phyloP scores from a whole-genome alignment of 345 rosid genomes.

The Chamaenerion angustifolium region DNA sequence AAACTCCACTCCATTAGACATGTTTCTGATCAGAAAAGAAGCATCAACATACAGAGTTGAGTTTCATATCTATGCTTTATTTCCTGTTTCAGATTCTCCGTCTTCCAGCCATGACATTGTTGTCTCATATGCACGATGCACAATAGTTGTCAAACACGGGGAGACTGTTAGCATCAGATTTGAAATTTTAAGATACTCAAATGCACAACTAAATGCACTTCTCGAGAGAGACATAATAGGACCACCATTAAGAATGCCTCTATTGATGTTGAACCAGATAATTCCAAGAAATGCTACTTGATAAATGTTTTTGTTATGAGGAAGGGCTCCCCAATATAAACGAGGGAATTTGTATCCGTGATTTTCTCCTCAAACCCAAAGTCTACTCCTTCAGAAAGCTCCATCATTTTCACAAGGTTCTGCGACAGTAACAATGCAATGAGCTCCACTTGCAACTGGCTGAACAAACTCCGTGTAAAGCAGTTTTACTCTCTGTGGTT shows the following conservation, averaged over 20 bases:
- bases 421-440: conserved; percentile 80
- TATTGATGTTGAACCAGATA: conserved; percentile 89
- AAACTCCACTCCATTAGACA: conserved; percentile 72
- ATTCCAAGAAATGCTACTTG: conserved; percentile 87
- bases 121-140: conserved; percentile 86
- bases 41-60: conserved; percentile 67
- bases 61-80: conserved; percentile 70
- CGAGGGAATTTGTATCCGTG: conserved; percentile 92
- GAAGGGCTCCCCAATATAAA: conserved; percentile 73
- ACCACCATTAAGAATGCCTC: conserved; percentile 89
- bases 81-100: conserved; percentile 58
- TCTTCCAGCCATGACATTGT: conserved; percentile 94
- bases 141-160: conserved; percentile 84
- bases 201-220: conserved; percentile 96
- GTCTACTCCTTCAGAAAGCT: conserved; percentile 50
- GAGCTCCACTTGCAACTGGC: conserved; percentile 84
- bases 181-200: conserved; percentile 93
- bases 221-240: conserved; percentile 49
- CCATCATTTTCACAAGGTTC: conserved; percentile 70
- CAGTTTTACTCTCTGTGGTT: conserved; percentile 69
- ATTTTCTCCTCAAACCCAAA: conserved; percentile 99
- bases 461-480: conserved; percentile 75
- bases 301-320: conserved; percentile 56
- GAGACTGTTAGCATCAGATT: conserved; percentile 79
- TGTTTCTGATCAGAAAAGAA: conserved; percentile 79